phyloP scores from a whole-genome alignment of 1,284 basidiomycete genomes.

The Malassezia restricta region DNA sequence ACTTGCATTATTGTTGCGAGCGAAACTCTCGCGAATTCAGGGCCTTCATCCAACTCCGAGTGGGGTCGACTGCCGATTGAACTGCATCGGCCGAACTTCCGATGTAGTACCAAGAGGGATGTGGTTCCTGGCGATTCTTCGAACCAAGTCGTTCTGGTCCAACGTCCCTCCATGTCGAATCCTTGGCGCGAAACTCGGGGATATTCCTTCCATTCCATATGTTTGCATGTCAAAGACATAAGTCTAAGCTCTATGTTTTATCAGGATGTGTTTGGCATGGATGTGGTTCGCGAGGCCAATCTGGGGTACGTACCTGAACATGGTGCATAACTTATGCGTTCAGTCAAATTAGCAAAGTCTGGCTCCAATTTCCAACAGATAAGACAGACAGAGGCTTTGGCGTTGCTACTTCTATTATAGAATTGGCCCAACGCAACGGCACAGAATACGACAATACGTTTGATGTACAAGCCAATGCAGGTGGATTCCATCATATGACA shows the following conservation, averaged over 20 bases:
- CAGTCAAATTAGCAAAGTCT: conserved; percentile 11
- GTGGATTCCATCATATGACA: conserved; percentile 16
- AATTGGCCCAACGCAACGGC: conserved; percentile 15
- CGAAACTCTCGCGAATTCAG: no score
- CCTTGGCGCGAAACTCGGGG: conserved; percentile 15
- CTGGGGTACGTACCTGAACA: conserved; percentile 1
- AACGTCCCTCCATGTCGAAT: neutral
- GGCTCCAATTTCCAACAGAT: conserved; percentile 11
- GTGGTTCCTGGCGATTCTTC: no score
- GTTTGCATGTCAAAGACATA: conserved; percentile 12
- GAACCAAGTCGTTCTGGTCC: no score
- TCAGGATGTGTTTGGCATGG: conserved; percentile 13
- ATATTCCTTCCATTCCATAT: conserved; percentile 15
- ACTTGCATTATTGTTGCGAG: no score
- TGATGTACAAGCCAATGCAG: neutral
- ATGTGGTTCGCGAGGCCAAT: conserved; percentile 8
- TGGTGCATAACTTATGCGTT: neutral
- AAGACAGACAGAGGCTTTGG: conserved; percentile 4
- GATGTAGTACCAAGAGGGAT: no score
- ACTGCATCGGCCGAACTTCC: no score
- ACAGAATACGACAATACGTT: conserved; percentile 12
- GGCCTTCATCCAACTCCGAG: no score
- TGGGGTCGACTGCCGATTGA: no score
- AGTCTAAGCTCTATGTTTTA: conserved; percentile 12
- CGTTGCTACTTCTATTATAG: conserved; percentile 1